Conservation (phyloP, 495 filamentous ascomycete species). For the Penicillium cataractarum region DNA sequence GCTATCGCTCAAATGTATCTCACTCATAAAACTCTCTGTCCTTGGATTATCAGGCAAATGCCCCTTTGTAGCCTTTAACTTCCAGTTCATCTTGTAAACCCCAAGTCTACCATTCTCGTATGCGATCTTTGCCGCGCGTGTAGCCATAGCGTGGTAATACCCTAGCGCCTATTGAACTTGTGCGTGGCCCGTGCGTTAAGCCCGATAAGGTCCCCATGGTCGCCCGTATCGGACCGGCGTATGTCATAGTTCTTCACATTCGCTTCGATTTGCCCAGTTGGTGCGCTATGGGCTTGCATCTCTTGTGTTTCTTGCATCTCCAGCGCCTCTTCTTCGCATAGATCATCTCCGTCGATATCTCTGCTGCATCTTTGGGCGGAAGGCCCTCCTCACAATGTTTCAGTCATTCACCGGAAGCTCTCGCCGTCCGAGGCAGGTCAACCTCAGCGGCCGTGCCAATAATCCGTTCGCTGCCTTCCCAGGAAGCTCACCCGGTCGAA, state of each 20-base stretch:
- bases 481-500: conserved; percentile 33
- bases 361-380: conserved; percentile 16
- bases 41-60: not conserved
- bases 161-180: not conserved
- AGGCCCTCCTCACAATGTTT: conserved; percentile 65
- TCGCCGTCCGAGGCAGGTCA: conserved; percentile 85
- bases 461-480: conserved; percentile 71
- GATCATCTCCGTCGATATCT: not conserved
- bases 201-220: conserved; percentile 30
- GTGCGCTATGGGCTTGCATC: conserved; percentile 35
- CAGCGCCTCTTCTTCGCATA: conserved; percentile 17
- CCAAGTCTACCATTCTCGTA: not conserved
- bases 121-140: conserved; percentile 7
- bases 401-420: conserved; percentile 86
- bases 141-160: conserved; percentile 16
- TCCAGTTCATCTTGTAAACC: not conserved
- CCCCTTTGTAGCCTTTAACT: not conserved
- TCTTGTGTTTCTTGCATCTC: conserved; percentile 21
- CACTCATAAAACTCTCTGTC: not conserved
- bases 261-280: conserved; percentile 11
- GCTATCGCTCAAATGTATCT: not conserved
- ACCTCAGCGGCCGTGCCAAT: conserved; percentile 82
- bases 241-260: conserved; percentile 38
- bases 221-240: conserved; percentile 27
- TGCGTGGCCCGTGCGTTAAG: conserved; percentile 24